Percentiles rank a stretch among this genome's conserved stretches.
These are phyloP conservation scores for Aspergillus phoenicis DNA, from an alignment of 2,329 filamentous ascomycete genomes.

Conservation along the genomic window DNA sequence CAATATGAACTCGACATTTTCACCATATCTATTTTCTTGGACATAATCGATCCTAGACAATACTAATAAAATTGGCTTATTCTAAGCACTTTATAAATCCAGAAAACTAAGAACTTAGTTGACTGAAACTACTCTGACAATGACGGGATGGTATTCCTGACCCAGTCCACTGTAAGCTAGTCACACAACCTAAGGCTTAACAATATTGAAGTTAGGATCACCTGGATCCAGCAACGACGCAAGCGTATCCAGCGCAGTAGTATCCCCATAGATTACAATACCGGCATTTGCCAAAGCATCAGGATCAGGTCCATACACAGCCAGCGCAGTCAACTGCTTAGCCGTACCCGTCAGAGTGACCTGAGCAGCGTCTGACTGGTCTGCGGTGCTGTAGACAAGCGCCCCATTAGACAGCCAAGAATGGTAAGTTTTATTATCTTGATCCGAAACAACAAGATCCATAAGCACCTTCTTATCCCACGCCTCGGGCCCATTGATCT, in stretches of 20 bases:
- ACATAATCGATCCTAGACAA: too few relatives aligned
- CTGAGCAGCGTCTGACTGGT: neutral
- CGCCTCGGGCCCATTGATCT: slow-evolving; percentile 9
- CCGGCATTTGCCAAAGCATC: slow-evolving; percentile 1
- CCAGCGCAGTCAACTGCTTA: slow-evolving; percentile 7
- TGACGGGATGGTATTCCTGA: rapidly evolving
- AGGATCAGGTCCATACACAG: neutral
- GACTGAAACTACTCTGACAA: too few relatives aligned
- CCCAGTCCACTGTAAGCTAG: too few relatives aligned
- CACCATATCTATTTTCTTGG: too few relatives aligned
- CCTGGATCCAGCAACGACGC: slow-evolving; percentile 3
- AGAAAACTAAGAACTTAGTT: too few relatives aligned
- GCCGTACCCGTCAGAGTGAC: neutral
- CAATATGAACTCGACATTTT: too few relatives aligned
- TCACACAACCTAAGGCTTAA: neutral
- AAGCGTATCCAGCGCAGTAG: neutral
- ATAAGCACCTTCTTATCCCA: slow-evolving; percentile 9
- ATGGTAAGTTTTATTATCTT: neutral
- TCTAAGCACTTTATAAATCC: too few relatives aligned
- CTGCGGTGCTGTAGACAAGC: slow-evolving; percentile 1
- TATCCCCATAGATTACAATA: slow-evolving; percentile 1
- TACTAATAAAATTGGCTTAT: too few relatives aligned
- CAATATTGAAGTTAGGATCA: slow-evolving; percentile 15
- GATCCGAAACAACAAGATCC: neutral
- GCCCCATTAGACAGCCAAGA: slow-evolving; percentile 14